Evolutionary conservation across 2,329 filamentous ascomycete genomes (phyloP).

Genomic region (Colletotrichum somersetense): DNA sequence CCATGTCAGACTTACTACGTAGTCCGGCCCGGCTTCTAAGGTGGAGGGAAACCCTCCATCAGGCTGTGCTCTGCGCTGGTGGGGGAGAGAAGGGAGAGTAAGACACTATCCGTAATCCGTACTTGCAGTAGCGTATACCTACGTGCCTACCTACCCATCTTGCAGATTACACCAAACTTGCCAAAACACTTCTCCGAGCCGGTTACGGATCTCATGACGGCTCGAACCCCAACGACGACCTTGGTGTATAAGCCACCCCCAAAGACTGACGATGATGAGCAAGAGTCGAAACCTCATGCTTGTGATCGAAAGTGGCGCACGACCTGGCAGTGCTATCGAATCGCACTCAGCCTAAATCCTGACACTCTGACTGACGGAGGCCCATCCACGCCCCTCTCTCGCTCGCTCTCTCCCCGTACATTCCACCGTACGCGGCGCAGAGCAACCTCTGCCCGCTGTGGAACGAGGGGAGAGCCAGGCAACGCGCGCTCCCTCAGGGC

Average conservation of each 20-base stretch:
- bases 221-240: background rate
- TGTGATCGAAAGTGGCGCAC: conserved; percentile 10
- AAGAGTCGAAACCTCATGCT: background rate
- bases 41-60: background rate
- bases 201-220: background rate
- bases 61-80: background rate
- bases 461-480: conserved; percentile 23
- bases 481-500: background rate
- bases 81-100: background rate
- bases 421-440: conserved; percentile 38
- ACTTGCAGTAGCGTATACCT: too few species aligned
- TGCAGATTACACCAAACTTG: background rate
- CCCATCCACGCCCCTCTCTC: background rate
- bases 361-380: background rate
- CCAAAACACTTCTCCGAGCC: background rate
- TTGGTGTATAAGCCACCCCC: background rate
- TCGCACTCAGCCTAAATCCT: background rate
- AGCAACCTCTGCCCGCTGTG: conserved; percentile 30
- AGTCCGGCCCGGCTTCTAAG: conserved; percentile 1
- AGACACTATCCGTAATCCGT: background rate
- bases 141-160: too few species aligned
- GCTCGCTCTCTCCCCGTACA: conserved; percentile 11
- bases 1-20: background rate
- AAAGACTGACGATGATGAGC: background rate
- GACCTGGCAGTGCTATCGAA: conserved; percentile 11